A percentile compares a stretch with the other conserved stretches of the same genome.
phyloP scores from a whole-genome alignment of 1,139 yeast genomes.

The Debaryomyces coudertii region DNA sequence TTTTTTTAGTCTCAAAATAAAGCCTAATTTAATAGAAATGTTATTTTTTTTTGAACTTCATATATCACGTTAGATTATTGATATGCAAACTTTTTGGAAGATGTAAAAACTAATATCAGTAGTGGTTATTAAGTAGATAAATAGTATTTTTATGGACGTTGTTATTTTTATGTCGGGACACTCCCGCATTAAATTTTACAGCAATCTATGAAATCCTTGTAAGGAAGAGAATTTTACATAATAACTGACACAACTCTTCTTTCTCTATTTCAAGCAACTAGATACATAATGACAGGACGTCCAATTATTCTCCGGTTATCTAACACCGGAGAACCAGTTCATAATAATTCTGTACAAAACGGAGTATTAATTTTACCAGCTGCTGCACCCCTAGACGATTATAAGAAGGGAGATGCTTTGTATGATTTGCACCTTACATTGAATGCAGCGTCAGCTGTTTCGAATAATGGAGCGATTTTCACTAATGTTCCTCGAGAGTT shows the following conservation, averaged over 20 bases:
- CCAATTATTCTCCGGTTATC: constrained; percentile 53
- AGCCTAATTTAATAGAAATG: not conserved
- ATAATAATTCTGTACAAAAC: constrained; percentile 42
- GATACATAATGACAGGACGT: constrained; percentile 12
- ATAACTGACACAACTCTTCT: not conserved
- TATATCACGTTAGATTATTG: too few relatives aligned
- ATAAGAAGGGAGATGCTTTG: constrained; percentile 46
- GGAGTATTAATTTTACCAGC: constrained; percentile 74
- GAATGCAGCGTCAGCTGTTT: constrained; percentile 73
- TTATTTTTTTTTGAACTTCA: too few relatives aligned
- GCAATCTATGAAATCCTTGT: constrained; percentile 6
- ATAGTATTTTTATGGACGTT: not conserved
- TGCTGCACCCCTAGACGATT: constrained; percentile 45
- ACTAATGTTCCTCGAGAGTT: constrained; percentile 67
- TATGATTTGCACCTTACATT: constrained; percentile 64
- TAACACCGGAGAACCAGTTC: constrained; percentile 61
- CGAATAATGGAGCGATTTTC: constrained; percentile 71
- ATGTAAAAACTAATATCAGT: too few relatives aligned
- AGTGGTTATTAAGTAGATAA: too few relatives aligned
- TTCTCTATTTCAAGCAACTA: not conserved
- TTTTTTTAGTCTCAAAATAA: constrained; percentile 30
- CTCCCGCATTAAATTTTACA: constrained; percentile 7
- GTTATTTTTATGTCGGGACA: not conserved
- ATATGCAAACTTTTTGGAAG: not conserved
- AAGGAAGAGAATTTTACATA: not conserved